A percentile compares a stretch with the other conserved stretches of the same genome.
Conservation (phyloP, 768 basidiomycete species). For the Floccularia luteovirens region DNA sequence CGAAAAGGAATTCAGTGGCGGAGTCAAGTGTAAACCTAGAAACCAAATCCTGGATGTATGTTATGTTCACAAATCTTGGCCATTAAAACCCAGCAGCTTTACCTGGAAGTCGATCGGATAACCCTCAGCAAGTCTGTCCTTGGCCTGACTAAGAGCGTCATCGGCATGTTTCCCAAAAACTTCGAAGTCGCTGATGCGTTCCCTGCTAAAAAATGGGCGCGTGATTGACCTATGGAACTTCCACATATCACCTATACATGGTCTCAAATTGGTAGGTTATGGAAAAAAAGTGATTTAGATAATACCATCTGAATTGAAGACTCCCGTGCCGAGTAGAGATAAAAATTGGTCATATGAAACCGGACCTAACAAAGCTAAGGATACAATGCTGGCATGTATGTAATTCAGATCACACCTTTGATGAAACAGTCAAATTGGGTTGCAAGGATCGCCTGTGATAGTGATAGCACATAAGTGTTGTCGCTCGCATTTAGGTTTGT, state of each 20-base stretch:
- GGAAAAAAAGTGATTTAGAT: slow-evolving; percentile 1
- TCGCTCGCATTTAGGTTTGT: background rate
- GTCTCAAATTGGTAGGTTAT: background rate
- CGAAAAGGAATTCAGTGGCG: slow-evolving; percentile 56
- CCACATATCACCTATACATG: slow-evolving; percentile 47
- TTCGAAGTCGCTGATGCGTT: slow-evolving; percentile 52
- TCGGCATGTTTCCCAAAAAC: slow-evolving; percentile 50
- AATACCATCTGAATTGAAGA: slow-evolving; percentile 54
- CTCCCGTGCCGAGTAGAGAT: slow-evolving; percentile 42
- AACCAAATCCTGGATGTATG: slow-evolving; percentile 26
- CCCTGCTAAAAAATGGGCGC: slow-evolving; percentile 60
- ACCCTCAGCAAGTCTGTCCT: slow-evolving; percentile 33
- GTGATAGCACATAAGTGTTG: background rate
- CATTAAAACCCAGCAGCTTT: background rate
- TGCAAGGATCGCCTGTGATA: slow-evolving; percentile 26
- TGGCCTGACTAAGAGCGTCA: slow-evolving; percentile 33
- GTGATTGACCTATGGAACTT: slow-evolving; percentile 66
- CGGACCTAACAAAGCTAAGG: slow-evolving; percentile 14
- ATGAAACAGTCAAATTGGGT: slow-evolving; percentile 37
- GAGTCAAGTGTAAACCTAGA: slow-evolving; percentile 56
- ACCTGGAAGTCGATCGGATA: slow-evolving; percentile 58
- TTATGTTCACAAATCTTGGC: background rate
- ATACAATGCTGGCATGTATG: slow-evolving; percentile 4
- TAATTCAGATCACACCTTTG: slow-evolving; percentile 25
- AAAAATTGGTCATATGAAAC: slow-evolving; percentile 15